Conservation (phyloP, 75 land plant genomes). For the Adiantum capillusveneris region DNA sequence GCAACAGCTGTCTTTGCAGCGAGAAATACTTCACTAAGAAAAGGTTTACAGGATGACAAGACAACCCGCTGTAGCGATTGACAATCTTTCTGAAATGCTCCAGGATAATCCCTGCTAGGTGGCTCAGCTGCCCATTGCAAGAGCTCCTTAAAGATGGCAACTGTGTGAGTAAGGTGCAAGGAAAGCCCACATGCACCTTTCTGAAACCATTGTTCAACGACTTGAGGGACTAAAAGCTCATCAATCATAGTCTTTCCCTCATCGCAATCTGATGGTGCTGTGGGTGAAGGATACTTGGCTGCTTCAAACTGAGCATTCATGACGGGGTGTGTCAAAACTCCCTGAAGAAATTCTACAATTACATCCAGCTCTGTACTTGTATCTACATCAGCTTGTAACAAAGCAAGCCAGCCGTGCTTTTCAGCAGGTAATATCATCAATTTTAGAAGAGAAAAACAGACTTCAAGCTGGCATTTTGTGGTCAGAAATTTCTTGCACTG, state of each 20-base stretch:
- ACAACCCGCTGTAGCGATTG: not conserved
- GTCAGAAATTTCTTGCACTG: constrained; percentile 16
- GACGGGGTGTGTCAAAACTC: not conserved
- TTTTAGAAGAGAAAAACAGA: constrained; percentile 39
- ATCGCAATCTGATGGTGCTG: too few species aligned
- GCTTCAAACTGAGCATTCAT: not conserved
- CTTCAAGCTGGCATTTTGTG: constrained; percentile 24
- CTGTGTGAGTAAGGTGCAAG: too few species aligned
- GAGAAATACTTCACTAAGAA: not conserved
- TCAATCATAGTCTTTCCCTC: too few species aligned
- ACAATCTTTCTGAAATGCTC: not conserved
- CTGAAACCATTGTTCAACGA: not conserved
- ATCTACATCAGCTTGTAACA: not conserved
- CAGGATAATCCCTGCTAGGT: not conserved
- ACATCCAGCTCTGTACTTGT: not conserved
- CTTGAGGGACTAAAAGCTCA: too few species aligned
- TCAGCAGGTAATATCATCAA: constrained; percentile 5
- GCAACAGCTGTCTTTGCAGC: not conserved
- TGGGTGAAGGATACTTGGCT: not conserved
- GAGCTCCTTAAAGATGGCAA: not conserved
- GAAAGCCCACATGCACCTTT: not conserved
- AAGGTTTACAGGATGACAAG: not conserved
- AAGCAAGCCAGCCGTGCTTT: constrained; percentile 8
- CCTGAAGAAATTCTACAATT: constrained; percentile 1
- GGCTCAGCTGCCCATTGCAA: not conserved